Conservation (phyloP, 176 grass and related monocot species). For the Hyparrhenia diplandra region DNA sequence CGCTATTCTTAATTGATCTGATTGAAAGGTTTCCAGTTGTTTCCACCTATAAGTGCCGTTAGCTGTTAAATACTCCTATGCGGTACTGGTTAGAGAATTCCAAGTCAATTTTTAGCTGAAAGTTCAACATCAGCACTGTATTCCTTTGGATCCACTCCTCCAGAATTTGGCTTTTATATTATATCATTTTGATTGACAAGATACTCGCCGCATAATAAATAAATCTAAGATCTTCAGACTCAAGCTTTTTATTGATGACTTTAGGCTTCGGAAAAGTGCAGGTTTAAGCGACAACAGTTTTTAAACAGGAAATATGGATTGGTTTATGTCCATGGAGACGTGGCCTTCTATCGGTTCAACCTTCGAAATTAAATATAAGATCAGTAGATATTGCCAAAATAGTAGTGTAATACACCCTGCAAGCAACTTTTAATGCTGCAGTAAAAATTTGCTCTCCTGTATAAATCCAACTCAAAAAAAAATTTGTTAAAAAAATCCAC, state of each 20-base stretch:
- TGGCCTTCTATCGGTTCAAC: not conserved
- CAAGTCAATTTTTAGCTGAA: slow-evolving; percentile 2
- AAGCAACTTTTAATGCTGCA: not conserved
- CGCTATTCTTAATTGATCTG: not conserved
- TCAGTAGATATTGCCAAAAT: not conserved
- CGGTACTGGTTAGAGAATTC: not conserved
- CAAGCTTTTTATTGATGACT: not conserved
- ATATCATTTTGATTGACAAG: not conserved
- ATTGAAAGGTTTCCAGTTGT: not conserved
- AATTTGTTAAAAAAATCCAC: too few relatives aligned
- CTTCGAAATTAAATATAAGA: not conserved
- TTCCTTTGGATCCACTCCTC: not conserved
- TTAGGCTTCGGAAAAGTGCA: not conserved
- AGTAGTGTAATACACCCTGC: not conserved
- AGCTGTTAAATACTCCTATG: not conserved
- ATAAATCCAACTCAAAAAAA: too few relatives aligned
- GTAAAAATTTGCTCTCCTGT: not conserved
- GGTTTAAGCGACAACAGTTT: not conserved
- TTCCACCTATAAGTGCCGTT: not conserved
- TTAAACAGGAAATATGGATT: not conserved
- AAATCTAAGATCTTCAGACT: not conserved
- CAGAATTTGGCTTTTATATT: not conserved
- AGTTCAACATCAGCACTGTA: not conserved
- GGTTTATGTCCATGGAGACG: not conserved
- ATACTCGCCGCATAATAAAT: too few relatives aligned